Evolutionary conservation across 164 flowering plant species (phyloP).

Genomic region (Piper betle): DNA sequence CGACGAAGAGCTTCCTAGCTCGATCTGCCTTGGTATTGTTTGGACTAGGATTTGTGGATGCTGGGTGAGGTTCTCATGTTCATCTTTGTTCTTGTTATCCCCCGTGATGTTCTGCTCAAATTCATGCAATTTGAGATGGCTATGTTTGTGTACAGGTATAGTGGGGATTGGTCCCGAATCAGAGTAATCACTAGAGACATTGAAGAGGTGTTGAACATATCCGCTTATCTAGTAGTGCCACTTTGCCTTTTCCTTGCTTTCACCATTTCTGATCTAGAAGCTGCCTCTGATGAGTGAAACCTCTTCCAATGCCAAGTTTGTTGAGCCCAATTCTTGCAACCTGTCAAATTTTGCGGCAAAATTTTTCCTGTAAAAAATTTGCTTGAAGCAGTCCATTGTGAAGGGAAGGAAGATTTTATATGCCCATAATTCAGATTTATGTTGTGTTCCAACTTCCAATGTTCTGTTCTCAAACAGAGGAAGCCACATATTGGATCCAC

Average conservation of each 20-base stretch:
- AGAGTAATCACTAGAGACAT: slow-evolving; percentile 65
- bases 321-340: no score
- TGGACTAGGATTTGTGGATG: slow-evolving; percentile 73
- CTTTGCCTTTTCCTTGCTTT: slow-evolving; percentile 44
- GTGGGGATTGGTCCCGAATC: slow-evolving; percentile 93
- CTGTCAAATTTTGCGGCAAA: not conserved
- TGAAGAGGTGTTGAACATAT: slow-evolving; percentile 58
- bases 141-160: slow-evolving; percentile 38
- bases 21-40: slow-evolving; percentile 44
- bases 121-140: not conserved
- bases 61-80: slow-evolving; percentile 40
- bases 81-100: not conserved
- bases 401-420: not conserved
- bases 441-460: not conserved
- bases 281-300: not conserved
- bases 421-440: not conserved
- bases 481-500: not conserved
- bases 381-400: not conserved
- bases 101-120: no score
- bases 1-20: slow-evolving; percentile 31
- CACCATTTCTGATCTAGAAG: slow-evolving; percentile 16
- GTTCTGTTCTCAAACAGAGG: no score
- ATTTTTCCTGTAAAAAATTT: not conserved
- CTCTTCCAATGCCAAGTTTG: not conserved
- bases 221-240: slow-evolving; percentile 59